Conservation (phyloP, 2,329 filamentous ascomycete species). For the Trichoderma hamatum region DNA sequence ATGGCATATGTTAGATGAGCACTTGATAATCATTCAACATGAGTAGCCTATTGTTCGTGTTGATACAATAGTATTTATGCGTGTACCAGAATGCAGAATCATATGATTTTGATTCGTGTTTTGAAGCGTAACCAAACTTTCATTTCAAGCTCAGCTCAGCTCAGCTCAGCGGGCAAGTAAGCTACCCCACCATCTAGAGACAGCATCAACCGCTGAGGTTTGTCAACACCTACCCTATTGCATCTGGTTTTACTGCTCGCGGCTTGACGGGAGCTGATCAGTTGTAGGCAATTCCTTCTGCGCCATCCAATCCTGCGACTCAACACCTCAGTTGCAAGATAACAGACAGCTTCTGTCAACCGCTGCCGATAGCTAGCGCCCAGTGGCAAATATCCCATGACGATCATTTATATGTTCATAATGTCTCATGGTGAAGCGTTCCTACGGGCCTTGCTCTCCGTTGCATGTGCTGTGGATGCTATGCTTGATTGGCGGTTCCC, state of each 20-base stretch:
- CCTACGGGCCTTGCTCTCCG: slow-evolving; percentile 3
- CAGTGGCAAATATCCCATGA: not conserved
- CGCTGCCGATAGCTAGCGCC: not conserved
- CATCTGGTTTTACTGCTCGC: not conserved
- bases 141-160: not conserved
- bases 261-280: not conserved
- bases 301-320: not conserved
- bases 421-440: not conserved
- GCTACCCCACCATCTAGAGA: not conserved
- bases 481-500: slow-evolving; percentile 29
- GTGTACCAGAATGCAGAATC: not conserved
- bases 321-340: not conserved
- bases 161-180: not conserved
- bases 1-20: not conserved
- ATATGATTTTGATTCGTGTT: not conserved
- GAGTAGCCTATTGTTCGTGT: not conserved
- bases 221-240: not conserved
- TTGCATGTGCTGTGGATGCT: slow-evolving; percentile 28
- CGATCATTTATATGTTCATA: not conserved
- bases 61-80: not conserved
- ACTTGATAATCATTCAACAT: not conserved
- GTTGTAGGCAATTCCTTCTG: not conserved
- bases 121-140: not conserved
- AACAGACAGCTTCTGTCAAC: not conserved
- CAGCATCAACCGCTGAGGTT: not conserved